Base-by-base conservation (phyloP, 192 early-diverging fungal species). In the Phlyctochytrium bullatum region DNA sequence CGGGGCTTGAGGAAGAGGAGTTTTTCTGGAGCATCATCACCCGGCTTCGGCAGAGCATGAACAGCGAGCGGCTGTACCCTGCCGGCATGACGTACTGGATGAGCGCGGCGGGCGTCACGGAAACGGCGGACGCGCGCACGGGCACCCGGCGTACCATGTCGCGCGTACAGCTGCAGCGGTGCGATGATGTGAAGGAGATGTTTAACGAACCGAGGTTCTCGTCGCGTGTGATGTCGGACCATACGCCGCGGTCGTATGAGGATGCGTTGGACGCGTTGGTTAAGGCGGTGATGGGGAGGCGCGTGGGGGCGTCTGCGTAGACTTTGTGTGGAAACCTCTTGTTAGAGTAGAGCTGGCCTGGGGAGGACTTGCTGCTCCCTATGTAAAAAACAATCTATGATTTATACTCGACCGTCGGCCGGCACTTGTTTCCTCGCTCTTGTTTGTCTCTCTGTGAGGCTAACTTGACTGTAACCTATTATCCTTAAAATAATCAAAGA, bases 21-120 rank as follows among this genome's bases (percentile, higher is more conserved):
- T 94, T 88, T 86, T 89, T 91, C 58, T 91, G 91, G 90, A 84
- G 88, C 16, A 70, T 92, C 31, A 88, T 92, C 61, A 86, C 90
- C 68, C 88, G 90, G 0, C 80, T 94, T 81, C 74, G 92, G 0
- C 88, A 88, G 2, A 88, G 83, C 31, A 93, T 94, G 91, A 73
- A 80, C 50, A 86, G 85, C 33, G 91, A 92, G 60, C 89, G 92
- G 59, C 77, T 94, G 12, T 94, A 90, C 65, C 91, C 92, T 24
- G 88, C 90, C 0, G 88, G 87, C 0, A 87, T 84, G 14, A 83
- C 91, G 24, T 94, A 88, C 52, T 79, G 73, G 57, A 68, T 89
- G 36, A 47, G 40, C 40, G 80, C 81, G 34, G 78, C 83, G 2
- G 40, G 62, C 23, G 65, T 61, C n/a, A 75, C 68, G 2, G 64